Evolutionary conservation across 345 rosid species (phyloP), one percentile per base, ranked within the genome.

Genomic region (Carallia pectinifolia): DNA sequence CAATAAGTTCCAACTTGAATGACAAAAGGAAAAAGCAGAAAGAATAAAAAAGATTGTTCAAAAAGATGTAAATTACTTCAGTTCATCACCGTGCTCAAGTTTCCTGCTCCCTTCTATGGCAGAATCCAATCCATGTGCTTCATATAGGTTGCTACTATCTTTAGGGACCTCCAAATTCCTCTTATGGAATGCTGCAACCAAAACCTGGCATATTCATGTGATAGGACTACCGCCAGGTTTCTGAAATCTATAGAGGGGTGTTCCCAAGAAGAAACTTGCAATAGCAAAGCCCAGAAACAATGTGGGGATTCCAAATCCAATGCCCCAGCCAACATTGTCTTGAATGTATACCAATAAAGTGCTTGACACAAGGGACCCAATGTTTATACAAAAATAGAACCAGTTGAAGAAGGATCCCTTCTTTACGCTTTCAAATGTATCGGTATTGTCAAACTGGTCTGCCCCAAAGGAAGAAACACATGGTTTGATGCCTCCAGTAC

Each of bases 401-500:
- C 95, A 94, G 78, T 94, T 94, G 74, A 94, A 91, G 72, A 94
- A 94, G 2, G 97, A 90, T 38, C 91, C 95, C 74, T 90, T 91
- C 69, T 83, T 90, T 64, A 79, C 86, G 65, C 95, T 85, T 79
- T 94, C 97, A 12, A 63, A 80, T 0, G 89, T 50, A 79, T 90
- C 96, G 0, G 89, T 90, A 67, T 94, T 93, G 77, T 94, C 99
- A 74, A 94, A 92, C 79, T 94, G 97, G 69, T 92, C 99, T 0
- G 99, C 96, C 69, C 97, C 97, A 67, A 92, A 94, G 40, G 97
- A 92, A 1, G 97, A 91, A 38, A 92, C 97, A 29, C 97, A 94
- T 0, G 97, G 97, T 74, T 91, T 94, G 86, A 91, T 94, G 15
- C 98, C 96, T 68, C 97, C 97, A 13, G 98, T 85, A 8, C 96